These are phyloP conservation scores for Talaromyces amestolkiae DNA, from an alignment of 2,329 filamentous ascomycete genomes.

Conservation along the genomic window DNA sequence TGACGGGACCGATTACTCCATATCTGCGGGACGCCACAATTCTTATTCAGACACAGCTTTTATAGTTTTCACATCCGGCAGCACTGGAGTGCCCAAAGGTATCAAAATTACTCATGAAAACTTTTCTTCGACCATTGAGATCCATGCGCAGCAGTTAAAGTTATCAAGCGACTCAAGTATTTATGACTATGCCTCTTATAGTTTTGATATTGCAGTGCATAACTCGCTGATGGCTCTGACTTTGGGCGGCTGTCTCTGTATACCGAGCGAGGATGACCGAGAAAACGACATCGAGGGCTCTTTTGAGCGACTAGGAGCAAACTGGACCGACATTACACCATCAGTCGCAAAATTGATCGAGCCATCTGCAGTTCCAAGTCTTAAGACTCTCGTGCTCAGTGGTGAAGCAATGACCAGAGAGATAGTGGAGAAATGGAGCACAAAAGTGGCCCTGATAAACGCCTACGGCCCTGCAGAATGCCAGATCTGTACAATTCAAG, in stretches of 20 bases:
- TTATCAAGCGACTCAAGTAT: not conserved
- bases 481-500: not conserved
- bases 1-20: not conserved
- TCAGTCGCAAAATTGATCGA: not conserved
- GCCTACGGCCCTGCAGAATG: slow-evolving; percentile 16
- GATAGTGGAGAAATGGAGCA: slow-evolving; percentile 17
- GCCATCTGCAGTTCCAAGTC: not conserved
- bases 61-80: slow-evolving; percentile 17
- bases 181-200: not conserved
- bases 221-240: not conserved
- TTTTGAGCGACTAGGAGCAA: not conserved
- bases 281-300: not conserved
- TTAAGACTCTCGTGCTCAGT: not conserved
- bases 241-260: not conserved
- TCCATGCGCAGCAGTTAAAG: slow-evolving; percentile 50
- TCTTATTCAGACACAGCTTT: slow-evolving; percentile 6
- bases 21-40: not conserved
- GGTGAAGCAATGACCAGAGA: not conserved
- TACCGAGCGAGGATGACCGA: not conserved
- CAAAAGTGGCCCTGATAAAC: not conserved
- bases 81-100: slow-evolving; percentile 15
- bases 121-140: slow-evolving; percentile 48
- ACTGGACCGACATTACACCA: not conserved
- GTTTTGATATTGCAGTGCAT: slow-evolving; percentile 3
- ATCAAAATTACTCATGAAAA: slow-evolving; percentile 6